Conservation (phyloP, 371 early-diverging fungal species). For the Mucor lusitanicus region DNA sequence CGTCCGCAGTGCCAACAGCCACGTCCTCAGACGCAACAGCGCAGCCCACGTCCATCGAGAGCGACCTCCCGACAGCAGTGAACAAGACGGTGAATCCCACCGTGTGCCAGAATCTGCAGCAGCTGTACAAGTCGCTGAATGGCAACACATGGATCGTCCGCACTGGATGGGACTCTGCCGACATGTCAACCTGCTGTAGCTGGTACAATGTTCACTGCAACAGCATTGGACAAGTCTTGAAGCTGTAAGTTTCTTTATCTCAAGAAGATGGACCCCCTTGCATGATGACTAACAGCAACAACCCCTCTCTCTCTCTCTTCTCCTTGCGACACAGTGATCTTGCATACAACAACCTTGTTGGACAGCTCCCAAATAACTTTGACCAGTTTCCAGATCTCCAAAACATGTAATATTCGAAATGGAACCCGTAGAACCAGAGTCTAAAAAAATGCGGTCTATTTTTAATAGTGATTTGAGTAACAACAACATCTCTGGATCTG, state of each 20-base stretch:
- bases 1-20: neutral
- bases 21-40: neutral
- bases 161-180: constrained; percentile 41
- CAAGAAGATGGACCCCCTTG: neutral
- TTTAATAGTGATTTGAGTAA: constrained; percentile 47
- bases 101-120: constrained; percentile 36
- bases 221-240: constrained; percentile 32
- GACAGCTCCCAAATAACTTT: constrained; percentile 49
- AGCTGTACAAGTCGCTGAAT: constrained; percentile 33
- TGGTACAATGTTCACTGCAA: constrained; percentile 48
- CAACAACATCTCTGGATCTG: constrained; percentile 48
- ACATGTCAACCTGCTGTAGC: constrained; percentile 48
- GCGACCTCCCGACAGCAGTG: neutral
- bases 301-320: neutral
- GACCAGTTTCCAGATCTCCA: constrained; percentile 41
- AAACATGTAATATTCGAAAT: constrained; percentile 37
- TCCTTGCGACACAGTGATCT: constrained; percentile 31
- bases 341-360: constrained; percentile 47
- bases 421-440: neutral
- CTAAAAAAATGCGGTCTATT: neutral
- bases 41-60: neutral
- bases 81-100: constrained; percentile 15
- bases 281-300: constrained; percentile 1
- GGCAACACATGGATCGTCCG: constrained; percentile 39
- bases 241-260: constrained; percentile 34